Conservation (phyloP, 805 yeast genomes). For the Torulaspora delbrueckii region DNA sequence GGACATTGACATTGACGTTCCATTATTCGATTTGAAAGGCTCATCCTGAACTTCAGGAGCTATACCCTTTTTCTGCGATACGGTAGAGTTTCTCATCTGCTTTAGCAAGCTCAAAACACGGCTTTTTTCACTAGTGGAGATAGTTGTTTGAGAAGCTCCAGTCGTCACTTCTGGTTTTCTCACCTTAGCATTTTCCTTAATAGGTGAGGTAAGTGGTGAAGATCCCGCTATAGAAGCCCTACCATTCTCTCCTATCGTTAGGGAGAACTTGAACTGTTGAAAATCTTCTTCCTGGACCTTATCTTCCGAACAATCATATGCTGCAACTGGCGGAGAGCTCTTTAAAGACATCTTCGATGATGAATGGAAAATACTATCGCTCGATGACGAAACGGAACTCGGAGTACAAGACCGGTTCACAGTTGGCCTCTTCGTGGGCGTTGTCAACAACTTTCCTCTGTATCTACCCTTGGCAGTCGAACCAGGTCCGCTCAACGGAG, state of each 20-base stretch:
- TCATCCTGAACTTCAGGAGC: neutral
- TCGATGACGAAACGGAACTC: constrained; percentile 19
- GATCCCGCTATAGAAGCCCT: constrained; percentile 31
- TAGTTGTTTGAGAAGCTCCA: neutral
- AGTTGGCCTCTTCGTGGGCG: constrained; percentile 20
- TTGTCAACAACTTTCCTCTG: constrained; percentile 28
- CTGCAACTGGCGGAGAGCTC: constrained; percentile 16
- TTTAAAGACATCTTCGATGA: constrained; percentile 16
- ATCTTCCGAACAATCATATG: constrained; percentile 12
- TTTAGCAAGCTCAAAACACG: constrained; percentile 28
- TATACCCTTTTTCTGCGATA: neutral
- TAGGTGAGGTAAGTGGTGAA: constrained; percentile 10
- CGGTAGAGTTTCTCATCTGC: constrained; percentile 26
- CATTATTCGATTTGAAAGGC: constrained; percentile 1
- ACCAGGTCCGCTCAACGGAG: constrained; percentile 1
- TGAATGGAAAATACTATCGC: constrained; percentile 22
- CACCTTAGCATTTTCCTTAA: neutral
- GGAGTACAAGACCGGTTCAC: constrained; percentile 13
- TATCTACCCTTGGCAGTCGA: constrained; percentile 23
- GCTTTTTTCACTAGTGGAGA: constrained; percentile 22
- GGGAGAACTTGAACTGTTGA: constrained; percentile 23
- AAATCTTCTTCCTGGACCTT: constrained; percentile 2
- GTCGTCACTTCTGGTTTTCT: neutral
- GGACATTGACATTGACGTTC: constrained; percentile 9
- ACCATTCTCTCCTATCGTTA: constrained; percentile 33